phyloP scores from a whole-genome alignment of 1,284 basidiomycete species.

The Cryptococcus hybrid region DNA sequence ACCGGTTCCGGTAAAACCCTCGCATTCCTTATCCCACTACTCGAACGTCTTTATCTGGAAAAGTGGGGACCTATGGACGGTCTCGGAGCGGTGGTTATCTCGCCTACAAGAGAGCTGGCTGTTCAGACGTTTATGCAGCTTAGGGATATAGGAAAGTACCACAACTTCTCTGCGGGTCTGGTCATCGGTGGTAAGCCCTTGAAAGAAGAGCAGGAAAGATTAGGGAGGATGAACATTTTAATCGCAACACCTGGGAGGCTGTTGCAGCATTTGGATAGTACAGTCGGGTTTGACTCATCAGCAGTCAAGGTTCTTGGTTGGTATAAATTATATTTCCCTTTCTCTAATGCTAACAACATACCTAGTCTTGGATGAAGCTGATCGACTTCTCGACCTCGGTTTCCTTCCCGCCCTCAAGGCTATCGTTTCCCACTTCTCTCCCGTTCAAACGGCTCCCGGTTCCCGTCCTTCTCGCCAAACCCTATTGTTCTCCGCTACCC shows the following conservation, averaged over 20 bases:
- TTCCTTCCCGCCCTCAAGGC: constrained; percentile 87
- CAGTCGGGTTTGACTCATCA: constrained; percentile 87
- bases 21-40: constrained; percentile 72
- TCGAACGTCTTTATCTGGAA: constrained; percentile 69
- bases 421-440: constrained; percentile 68
- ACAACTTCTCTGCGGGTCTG: constrained; percentile 90
- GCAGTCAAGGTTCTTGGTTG: constrained; percentile 86
- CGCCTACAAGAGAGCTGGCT: constrained; percentile 91
- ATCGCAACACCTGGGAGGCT: constrained; percentile 94
- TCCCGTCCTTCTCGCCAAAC: constrained; percentile 74
- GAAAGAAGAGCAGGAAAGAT: constrained; percentile 84
- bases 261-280: constrained; percentile 98
- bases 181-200: constrained; percentile 97
- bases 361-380: constrained; percentile 91
- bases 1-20: constrained; percentile 84
- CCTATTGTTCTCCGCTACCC: constrained; percentile 94
- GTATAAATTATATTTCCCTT: constrained; percentile 35
- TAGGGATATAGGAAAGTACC: constrained; percentile 84
- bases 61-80: constrained; percentile 81
- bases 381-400: constrained; percentile 95
- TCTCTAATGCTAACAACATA: not conserved
- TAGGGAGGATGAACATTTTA: constrained; percentile 94
- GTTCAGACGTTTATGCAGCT: constrained; percentile 98
- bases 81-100: constrained; percentile 89
- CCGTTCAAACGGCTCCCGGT: constrained; percentile 55